Conservation (phyloP, 768 basidiomycete genomes). For the Lactarius akahatsu region DNA sequence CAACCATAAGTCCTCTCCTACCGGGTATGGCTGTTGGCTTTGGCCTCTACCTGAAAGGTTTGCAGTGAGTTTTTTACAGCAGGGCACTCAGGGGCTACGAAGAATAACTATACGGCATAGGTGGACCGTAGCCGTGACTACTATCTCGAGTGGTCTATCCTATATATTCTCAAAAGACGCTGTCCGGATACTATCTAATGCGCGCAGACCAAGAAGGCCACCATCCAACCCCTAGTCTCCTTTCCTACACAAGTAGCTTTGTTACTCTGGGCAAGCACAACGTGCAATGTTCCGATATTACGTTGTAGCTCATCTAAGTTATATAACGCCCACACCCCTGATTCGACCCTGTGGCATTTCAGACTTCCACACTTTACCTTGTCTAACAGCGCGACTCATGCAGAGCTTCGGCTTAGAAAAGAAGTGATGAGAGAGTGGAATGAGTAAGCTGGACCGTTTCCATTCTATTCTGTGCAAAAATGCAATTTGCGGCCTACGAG, state of each 20-base stretch:
- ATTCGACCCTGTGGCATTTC: neutral
- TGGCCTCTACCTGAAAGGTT: conserved; percentile 70
- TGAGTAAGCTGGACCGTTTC: neutral
- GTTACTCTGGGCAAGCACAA: neutral
- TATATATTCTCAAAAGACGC: conserved; percentile 77
- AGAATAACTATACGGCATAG: conserved; percentile 41
- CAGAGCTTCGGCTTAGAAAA: neutral
- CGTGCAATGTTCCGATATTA: neutral
- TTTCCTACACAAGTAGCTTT: neutral
- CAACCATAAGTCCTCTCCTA: conserved; percentile 80
- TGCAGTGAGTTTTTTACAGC: conserved; percentile 8
- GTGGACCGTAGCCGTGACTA: conserved; percentile 85
- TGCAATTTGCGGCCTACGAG: neutral
- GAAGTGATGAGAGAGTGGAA: neutral
- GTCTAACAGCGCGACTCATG: neutral
- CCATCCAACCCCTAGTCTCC: conserved; percentile 5
- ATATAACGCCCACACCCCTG: neutral
- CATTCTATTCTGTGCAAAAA: neutral
- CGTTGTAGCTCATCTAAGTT: neutral
- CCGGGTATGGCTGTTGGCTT: conserved; percentile 59
- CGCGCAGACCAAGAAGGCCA: conserved; percentile 9
- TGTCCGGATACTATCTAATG: conserved; percentile 49
- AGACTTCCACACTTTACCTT: neutral
- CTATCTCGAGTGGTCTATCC: conserved; percentile 87
- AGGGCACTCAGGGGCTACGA: neutral